A percentile compares a stretch with the other conserved stretches of the same genome.
Conservation (phyloP, 2,329 filamentous ascomycete species). For the Fusarium praegraminearum region DNA sequence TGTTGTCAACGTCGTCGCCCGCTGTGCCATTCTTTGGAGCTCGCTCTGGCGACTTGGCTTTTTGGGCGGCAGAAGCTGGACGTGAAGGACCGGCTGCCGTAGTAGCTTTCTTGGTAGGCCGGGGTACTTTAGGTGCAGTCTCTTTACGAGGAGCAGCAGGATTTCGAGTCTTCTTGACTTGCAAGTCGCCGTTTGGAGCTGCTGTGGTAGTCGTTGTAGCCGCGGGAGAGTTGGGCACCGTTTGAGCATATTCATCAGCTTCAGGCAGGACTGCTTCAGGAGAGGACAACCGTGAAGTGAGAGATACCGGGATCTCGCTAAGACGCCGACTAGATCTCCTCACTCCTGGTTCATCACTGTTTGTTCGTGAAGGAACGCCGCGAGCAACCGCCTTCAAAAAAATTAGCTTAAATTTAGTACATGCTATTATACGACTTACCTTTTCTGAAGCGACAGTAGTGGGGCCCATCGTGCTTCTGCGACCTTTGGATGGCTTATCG, state of each 20-base stretch:
- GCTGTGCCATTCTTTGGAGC: constrained; percentile 23
- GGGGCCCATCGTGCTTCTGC: constrained; percentile 72
- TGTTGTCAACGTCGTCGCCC: constrained; percentile 62
- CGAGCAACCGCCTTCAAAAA: constrained; percentile 51
- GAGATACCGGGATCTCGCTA: constrained; percentile 60
- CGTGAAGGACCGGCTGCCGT: constrained; percentile 33
- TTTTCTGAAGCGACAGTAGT: constrained; percentile 46
- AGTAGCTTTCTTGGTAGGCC: constrained; percentile 54
- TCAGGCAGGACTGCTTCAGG: constrained; percentile 18
- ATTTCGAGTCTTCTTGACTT: constrained; percentile 71
- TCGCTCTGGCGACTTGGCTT: constrained; percentile 28
- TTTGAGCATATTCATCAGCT: constrained; percentile 40
- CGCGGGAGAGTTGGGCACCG: constrained; percentile 57
- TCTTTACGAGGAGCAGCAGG: constrained; percentile 60
- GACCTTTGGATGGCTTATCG: constrained; percentile 54
- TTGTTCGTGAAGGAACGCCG: constrained; percentile 48
- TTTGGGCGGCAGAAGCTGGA: constrained; percentile 23
- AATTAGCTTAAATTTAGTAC: constrained; percentile 7
- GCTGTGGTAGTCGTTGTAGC: constrained; percentile 56
- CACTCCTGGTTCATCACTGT: constrained; percentile 42
- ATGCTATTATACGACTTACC: constrained; percentile 35
- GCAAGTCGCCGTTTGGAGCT: constrained; percentile 57
- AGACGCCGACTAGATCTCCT: constrained; percentile 60
- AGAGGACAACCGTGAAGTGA: constrained; percentile 30
- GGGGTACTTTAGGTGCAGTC: constrained; percentile 49